Evolutionary conservation across 305 asterid genomes (phyloP).

Genomic region (Petunia hybrid): DNA sequence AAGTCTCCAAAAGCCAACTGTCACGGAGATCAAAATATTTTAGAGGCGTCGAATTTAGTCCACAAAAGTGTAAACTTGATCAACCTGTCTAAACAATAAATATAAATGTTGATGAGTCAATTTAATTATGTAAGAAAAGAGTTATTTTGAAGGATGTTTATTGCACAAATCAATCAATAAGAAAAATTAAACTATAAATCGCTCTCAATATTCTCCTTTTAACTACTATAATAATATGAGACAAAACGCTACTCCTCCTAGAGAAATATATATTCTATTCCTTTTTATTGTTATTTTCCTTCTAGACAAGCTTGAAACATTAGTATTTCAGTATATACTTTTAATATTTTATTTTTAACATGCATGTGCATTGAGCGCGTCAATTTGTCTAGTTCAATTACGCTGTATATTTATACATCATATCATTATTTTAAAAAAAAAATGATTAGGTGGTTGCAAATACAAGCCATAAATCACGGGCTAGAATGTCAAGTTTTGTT

Average conservation of each 20-base stretch:
- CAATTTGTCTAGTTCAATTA: background rate
- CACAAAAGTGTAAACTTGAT: background rate
- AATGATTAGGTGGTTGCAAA: background rate
- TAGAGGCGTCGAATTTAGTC: slow-evolving; percentile 3
- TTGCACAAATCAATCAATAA: too few relatives aligned
- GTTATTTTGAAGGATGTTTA: background rate
- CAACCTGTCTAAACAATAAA: background rate
- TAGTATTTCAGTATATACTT: background rate
- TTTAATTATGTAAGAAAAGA: background rate
- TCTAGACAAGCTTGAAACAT: background rate
- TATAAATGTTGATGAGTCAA: background rate
- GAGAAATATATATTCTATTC: background rate
- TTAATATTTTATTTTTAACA: background rate
- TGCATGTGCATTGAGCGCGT: background rate
- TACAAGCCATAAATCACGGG: background rate
- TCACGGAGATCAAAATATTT: too few relatives aligned
- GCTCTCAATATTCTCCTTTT: background rate
- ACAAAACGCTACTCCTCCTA: background rate
- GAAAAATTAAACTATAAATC: too few relatives aligned
- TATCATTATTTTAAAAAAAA: background rate
- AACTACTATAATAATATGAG: background rate
- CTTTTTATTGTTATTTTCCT: background rate
- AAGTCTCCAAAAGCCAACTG: background rate
- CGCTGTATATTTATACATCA: background rate
- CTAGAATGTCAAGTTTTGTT: background rate